Evolutionary conservation across 129 eudicot genomes (phyloP).

Genomic region (Scalesia atractyloides): DNA sequence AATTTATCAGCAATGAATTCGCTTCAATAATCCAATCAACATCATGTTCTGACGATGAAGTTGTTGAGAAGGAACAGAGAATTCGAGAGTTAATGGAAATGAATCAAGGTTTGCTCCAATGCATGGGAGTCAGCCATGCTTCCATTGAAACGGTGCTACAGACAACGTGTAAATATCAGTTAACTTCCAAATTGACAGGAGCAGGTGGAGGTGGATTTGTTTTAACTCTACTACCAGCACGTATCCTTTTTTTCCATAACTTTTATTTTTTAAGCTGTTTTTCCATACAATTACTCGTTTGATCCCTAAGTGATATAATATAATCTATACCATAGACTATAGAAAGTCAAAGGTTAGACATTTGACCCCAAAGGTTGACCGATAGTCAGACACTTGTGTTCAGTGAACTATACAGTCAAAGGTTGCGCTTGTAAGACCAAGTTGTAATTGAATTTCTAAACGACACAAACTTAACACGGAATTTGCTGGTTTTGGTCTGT

Average conservation of each 20-base stretch:
- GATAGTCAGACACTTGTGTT: not conserved
- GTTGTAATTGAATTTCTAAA: too few relatives aligned
- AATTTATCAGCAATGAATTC: conserved; percentile 82
- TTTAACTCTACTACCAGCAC: conserved; percentile 77
- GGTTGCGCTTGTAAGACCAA: not conserved
- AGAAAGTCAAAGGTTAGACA: too few relatives aligned
- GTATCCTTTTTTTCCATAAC: conserved; percentile 72
- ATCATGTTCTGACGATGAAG: conserved; percentile 50
- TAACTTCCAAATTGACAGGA: conserved; percentile 86
- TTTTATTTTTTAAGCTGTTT: conserved; percentile 7
- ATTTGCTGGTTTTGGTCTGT: too few relatives aligned
- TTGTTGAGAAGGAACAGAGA: conserved; percentile 70
- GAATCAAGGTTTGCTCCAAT: conserved; percentile 94
- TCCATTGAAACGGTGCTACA: conserved; percentile 79
- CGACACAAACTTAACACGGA: too few relatives aligned
- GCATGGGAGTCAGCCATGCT: conserved; percentile 99
- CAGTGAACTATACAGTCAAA: not conserved
- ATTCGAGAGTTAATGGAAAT: conserved; percentile 92
- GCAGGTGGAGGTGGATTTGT: conserved; percentile 99
- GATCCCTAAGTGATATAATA: not conserved
- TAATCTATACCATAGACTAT: not conserved
- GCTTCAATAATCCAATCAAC: conserved; percentile 65
- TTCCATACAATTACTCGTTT: not conserved
- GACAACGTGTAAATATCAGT: conserved; percentile 70
- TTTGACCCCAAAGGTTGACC: too few relatives aligned